These are phyloP conservation scores for Phellopilus nigrolimitatus DNA, from an alignment of 1,284 basidiomycete species.

Conservation along the genomic window DNA sequence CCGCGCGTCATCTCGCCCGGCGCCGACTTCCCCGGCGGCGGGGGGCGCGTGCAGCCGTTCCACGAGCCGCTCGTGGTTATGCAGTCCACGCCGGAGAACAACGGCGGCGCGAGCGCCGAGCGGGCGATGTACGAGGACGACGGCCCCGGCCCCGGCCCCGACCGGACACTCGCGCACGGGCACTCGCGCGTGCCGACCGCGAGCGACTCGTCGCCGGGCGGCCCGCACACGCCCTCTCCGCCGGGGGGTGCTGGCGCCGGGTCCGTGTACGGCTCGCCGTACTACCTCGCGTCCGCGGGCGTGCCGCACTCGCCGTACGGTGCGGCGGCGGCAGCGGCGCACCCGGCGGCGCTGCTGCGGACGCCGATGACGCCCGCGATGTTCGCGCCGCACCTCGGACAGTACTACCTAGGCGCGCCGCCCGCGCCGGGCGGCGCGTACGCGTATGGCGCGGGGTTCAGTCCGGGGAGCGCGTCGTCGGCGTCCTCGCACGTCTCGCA, in stretches of 20 bases:
- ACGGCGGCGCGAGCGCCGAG: background rate
- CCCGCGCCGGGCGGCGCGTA: background rate
- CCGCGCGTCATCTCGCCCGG: conserved; percentile 14
- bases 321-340: no score
- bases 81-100: conserved; percentile 7
- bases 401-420: conserved; percentile 4
- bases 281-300: background rate
- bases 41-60: background rate
- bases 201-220: conserved; percentile 5
- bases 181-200: conserved; percentile 9
- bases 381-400: conserved; percentile 1
- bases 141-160: background rate
- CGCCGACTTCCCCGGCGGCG: conserved; percentile 1
- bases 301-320: background rate
- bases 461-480: conserved; percentile 4
- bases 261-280: background rate
- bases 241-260: no score
- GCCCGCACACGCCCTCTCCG: conserved; percentile 4
- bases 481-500: conserved; percentile 1
- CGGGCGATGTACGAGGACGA: background rate
- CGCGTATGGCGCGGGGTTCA: conserved; percentile 1
- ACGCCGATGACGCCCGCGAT: background rate
- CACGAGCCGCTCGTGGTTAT: background rate
- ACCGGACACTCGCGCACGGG: background rate
- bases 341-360: background rate